Conservation (phyloP, 768 basidiomycete genomes). For the Pleurotus giganteus region DNA sequence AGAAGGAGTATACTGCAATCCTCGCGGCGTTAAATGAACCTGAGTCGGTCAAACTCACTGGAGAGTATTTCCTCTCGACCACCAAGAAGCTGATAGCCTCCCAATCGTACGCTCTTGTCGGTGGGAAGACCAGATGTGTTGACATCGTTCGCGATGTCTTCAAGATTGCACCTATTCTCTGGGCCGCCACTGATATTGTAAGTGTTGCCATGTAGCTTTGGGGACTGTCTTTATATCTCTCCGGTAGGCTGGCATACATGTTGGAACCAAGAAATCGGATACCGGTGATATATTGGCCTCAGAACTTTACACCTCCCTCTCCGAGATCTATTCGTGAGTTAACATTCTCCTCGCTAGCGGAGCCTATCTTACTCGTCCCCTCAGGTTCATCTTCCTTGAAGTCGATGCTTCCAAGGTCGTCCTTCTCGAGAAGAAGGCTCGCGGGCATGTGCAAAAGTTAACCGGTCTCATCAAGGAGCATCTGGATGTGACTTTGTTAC, state of each 20-base stretch:
- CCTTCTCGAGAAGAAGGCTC: conserved; percentile 50
- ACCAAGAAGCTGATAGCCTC: conserved; percentile 55
- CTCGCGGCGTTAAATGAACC: conserved; percentile 45
- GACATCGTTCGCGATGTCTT: conserved; percentile 72
- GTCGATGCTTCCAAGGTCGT: conserved; percentile 58
- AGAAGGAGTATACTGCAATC: conserved; percentile 48
- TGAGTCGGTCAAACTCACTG: conserved; percentile 48
- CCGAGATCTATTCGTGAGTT: conserved; percentile 69
- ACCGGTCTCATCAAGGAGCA: conserved; percentile 53
- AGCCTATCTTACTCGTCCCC: neutral
- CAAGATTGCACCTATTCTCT: conserved; percentile 61
- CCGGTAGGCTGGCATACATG: conserved; percentile 65
- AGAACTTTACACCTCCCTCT: conserved; percentile 61
- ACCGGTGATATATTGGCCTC: conserved; percentile 61
- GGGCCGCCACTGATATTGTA: conserved; percentile 71
- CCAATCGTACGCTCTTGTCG: conserved; percentile 56
- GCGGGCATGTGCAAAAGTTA: conserved; percentile 51
- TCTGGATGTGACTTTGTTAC: conserved; percentile 37
- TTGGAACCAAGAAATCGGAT: conserved; percentile 54
- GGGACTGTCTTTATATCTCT: neutral
- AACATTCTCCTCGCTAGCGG: neutral
- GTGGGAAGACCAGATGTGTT: conserved; percentile 48
- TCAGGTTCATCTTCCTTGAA: conserved; percentile 76
- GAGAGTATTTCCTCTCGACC: conserved; percentile 62
- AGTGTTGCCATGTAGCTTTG: conserved; percentile 20